These are phyloP conservation scores for Haematococcus sp. DNA, from an alignment of 139 green algal species.

Conservation along the genomic window DNA sequence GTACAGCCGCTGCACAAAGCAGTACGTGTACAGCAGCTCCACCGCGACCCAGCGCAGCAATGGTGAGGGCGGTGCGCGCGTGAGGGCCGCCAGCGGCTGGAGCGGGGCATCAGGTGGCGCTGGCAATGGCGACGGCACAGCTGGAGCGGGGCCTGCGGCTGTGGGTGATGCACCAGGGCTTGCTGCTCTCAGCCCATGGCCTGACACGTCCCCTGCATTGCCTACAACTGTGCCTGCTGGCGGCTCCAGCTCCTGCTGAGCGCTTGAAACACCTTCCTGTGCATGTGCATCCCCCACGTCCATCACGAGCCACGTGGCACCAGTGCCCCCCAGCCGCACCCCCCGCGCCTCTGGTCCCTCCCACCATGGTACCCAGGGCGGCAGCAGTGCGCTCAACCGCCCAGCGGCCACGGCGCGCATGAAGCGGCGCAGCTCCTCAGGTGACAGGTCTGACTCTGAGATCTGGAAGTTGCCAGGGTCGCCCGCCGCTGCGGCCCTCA, in stretches of 20 bases:
- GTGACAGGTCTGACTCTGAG: neutral
- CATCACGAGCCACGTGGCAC: neutral
- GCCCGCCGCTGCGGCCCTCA: neutral
- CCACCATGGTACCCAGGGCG: conserved; percentile 8
- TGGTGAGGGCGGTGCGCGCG: conserved; percentile 38
- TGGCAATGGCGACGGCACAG: conserved; percentile 9
- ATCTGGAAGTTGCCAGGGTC: neutral
- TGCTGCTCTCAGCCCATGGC: neutral
- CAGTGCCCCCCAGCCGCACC: neutral
- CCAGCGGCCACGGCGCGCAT: neutral
- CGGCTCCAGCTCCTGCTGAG: too few relatives aligned
- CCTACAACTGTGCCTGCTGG: too few relatives aligned
- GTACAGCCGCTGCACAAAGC: conserved; percentile 41
- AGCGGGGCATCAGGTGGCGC: conserved; percentile 26
- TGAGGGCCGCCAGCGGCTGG: conserved; percentile 39
- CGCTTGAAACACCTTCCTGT: neutral
- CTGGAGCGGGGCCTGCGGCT: neutral
- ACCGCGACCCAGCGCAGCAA: conserved; percentile 54
- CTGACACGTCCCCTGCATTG: too few relatives aligned
- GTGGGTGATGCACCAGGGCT: too few relatives aligned
- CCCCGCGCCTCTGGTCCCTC: neutral
- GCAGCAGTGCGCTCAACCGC: neutral
- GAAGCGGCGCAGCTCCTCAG: conserved; percentile 3
- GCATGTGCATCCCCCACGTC: neutral
- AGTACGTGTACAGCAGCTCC: conserved; percentile 66